Conservation (phyloP, 805 yeast genomes). For the Monosporozyma aerobia region DNA sequence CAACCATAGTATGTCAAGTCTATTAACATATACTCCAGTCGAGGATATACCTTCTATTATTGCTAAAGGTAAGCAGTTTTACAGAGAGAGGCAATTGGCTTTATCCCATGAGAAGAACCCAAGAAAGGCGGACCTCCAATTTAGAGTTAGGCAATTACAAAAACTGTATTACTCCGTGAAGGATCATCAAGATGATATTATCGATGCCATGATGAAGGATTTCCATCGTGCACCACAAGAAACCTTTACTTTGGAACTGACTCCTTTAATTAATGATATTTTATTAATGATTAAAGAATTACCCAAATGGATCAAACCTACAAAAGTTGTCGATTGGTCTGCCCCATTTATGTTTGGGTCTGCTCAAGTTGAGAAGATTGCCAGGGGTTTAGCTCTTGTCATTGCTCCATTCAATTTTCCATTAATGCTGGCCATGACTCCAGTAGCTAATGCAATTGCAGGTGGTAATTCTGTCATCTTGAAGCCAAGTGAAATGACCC, state of each 20-base stretch:
- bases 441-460: conserved; percentile 73
- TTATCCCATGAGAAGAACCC: conserved; percentile 11
- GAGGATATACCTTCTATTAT: conserved; percentile 8
- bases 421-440: conserved; percentile 47
- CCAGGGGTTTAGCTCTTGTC: conserved; percentile 61
- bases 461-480: conserved; percentile 75
- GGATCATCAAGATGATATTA: conserved; percentile 47
- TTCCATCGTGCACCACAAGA: conserved; percentile 59
- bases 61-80: conserved; percentile 9
- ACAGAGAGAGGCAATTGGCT: conserved; percentile 11
- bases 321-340: conserved; percentile 28
- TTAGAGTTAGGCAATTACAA: conserved; percentile 54
- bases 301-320: conserved; percentile 50
- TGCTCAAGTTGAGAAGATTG: conserved; percentile 31
- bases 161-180: conserved; percentile 54
- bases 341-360: conserved; percentile 32
- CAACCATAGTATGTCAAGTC: neutral
- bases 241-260: conserved; percentile 49
- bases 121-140: conserved; percentile 17
- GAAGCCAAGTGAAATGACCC: conserved; percentile 69
- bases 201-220: conserved; percentile 54
- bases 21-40: neutral
- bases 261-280: conserved; percentile 45
- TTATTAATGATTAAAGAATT: conserved; percentile 50
- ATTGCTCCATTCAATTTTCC: conserved; percentile 42